phyloP scores from a whole-genome alignment of 768 basidiomycete species.

The Boletus bicolor region DNA sequence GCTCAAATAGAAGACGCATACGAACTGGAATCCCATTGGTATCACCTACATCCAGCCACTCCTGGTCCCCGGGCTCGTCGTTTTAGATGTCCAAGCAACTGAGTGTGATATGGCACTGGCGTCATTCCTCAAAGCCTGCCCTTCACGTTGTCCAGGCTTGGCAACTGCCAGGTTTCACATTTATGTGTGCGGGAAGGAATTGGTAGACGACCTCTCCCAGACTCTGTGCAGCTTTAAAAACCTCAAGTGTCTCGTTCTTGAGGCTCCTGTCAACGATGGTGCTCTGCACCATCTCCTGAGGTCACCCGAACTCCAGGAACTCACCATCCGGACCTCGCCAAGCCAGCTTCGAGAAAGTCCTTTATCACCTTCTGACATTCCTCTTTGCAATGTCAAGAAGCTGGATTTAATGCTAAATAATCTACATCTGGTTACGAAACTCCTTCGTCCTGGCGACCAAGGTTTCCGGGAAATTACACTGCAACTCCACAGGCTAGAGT shows the following conservation, averaged over 20 bases:
- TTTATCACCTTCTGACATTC: too few relatives aligned
- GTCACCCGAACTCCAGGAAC: background rate
- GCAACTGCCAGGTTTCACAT: background rate
- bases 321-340: background rate
- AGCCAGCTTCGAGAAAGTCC: too few relatives aligned
- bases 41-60: background rate
- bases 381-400: too few relatives aligned
- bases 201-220: background rate
- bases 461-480: too few relatives aligned
- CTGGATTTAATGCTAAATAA: too few relatives aligned
- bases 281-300: background rate
- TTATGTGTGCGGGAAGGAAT: background rate
- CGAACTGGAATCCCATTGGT: background rate
- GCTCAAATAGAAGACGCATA: background rate
- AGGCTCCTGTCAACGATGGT: background rate
- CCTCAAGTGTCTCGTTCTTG: background rate
- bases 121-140: background rate
- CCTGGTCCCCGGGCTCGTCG: background rate
- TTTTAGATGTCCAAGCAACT: background rate
- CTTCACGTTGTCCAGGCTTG: background rate
- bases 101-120: background rate
- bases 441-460: too few relatives aligned
- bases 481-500: too few relatives aligned
- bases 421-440: too few relatives aligned
- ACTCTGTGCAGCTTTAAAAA: background rate